phyloP scores from a whole-genome alignment of 805 yeast genomes.

The Metschnikowia arizonensis region DNA sequence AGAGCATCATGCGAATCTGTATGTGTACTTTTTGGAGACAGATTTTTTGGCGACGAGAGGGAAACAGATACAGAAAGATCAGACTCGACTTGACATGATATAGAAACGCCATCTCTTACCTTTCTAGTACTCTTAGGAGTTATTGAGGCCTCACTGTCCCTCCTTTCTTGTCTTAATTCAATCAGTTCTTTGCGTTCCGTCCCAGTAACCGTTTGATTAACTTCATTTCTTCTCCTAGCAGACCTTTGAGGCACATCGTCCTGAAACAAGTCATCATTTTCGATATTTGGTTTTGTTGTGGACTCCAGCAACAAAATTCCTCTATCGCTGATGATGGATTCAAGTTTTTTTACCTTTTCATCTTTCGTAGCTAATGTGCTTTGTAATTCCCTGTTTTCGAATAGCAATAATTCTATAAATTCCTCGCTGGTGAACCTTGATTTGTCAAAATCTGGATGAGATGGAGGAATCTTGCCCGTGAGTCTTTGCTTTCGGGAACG shows the following conservation, averaged over 20 bases:
- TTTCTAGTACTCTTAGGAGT: conserved; percentile 15
- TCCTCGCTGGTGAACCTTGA: conserved; percentile 25
- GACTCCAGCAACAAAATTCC: background rate
- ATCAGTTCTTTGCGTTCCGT: background rate
- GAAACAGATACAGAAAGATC: conserved; percentile 10
- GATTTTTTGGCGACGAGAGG: conserved; percentile 1
- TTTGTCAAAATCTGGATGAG: conserved; percentile 35
- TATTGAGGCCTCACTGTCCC: conserved; percentile 12
- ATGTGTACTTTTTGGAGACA: background rate
- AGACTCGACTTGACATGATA: conserved; percentile 9
- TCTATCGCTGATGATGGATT: background rate
- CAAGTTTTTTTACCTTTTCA: conserved; percentile 6
- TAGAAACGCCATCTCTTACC: conserved; percentile 8
- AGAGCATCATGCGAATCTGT: background rate
- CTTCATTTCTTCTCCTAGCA: conserved; percentile 19
- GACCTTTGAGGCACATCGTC: conserved; percentile 26
- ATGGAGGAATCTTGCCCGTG: conserved; percentile 23
- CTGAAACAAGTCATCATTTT: background rate
- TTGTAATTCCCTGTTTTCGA: conserved; percentile 35
- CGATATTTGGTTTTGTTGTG: background rate
- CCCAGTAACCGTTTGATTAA: background rate
- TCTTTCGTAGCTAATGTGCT: conserved; percentile 13
- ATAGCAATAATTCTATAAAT: conserved; percentile 32
- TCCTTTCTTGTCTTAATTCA: conserved; percentile 1
- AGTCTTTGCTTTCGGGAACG: conserved; percentile 4